Evolutionary conservation across 2,329 filamentous ascomycete species (phyloP).

Genomic region (Sarocladium brachiariae): DNA sequence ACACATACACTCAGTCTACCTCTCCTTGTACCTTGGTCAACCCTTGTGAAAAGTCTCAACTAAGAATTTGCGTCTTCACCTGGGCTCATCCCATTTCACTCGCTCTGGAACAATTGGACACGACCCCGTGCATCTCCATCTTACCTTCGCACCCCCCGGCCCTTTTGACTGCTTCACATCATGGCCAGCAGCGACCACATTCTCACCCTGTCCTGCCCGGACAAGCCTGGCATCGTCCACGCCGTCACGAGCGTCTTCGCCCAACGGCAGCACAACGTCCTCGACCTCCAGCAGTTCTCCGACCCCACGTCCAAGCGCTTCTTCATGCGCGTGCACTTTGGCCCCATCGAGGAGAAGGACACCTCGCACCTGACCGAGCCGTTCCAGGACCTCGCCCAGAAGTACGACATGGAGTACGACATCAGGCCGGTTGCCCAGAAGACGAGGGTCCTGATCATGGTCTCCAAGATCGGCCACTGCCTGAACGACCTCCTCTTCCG

Average conservation of each 20-base stretch:
- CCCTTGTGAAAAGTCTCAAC: too few species aligned
- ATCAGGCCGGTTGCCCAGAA: slow-evolving; percentile 63
- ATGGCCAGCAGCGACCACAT: slow-evolving; percentile 51
- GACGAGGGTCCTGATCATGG: slow-evolving; percentile 77
- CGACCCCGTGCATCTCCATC: too few species aligned
- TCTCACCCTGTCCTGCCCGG: slow-evolving; percentile 76
- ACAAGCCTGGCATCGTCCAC: slow-evolving; percentile 79
- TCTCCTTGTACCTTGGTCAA: too few species aligned
- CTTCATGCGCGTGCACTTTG: slow-evolving; percentile 86
- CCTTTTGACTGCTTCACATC: slow-evolving; percentile 14
- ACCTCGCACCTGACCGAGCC: slow-evolving; percentile 46
- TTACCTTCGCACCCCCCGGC: neutral
- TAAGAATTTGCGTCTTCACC: too few species aligned
- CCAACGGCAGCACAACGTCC: slow-evolving; percentile 67
- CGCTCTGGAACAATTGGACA: too few species aligned
- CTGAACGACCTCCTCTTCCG: slow-evolving; percentile 80
- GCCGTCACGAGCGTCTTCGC: slow-evolving; percentile 75
- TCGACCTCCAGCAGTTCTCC: slow-evolving; percentile 79
- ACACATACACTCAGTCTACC: neutral
- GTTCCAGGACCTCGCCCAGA: slow-evolving; percentile 54
- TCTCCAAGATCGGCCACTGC: slow-evolving; percentile 83
- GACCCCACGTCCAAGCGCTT: slow-evolving; percentile 68
- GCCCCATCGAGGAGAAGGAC: slow-evolving; percentile 34
- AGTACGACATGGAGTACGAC: slow-evolving; percentile 65
- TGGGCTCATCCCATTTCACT: too few species aligned